These are phyloP conservation scores for Rubroshorea leprosula DNA, from an alignment of 345 rosid genomes.

Conservation along the genomic window DNA sequence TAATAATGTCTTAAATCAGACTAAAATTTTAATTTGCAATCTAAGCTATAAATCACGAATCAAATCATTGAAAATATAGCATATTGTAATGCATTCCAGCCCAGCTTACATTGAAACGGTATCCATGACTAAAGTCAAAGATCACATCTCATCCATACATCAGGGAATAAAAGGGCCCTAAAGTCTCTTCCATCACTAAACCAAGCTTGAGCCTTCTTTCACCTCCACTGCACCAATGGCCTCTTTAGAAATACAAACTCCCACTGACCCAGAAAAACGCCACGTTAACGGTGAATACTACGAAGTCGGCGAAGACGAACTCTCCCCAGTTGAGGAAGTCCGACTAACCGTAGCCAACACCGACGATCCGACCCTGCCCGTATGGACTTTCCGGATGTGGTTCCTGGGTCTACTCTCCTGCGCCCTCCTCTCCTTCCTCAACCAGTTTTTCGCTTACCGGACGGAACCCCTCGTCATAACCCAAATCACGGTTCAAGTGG, in stretches of 20 bases:
- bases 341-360: conserved; percentile 24
- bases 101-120: too few species aligned
- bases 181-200: too few species aligned
- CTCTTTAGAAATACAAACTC: conserved; percentile 22
- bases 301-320: conserved; percentile 12
- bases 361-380: conserved; percentile 22
- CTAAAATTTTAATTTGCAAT: too few species aligned
- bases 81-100: too few species aligned
- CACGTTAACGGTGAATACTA: background rate
- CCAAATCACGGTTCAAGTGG: conserved; percentile 28
- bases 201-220: too few species aligned
- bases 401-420: conserved; percentile 24
- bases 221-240: conserved; percentile 22
- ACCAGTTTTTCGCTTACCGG: conserved; percentile 25
- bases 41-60: too few species aligned
- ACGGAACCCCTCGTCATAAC: conserved; percentile 26
- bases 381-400: conserved; percentile 37
- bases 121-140: too few species aligned
- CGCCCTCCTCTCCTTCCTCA: conserved; percentile 22
- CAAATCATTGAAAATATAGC: too few species aligned
- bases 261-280: conserved; percentile 22
- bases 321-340: conserved; percentile 24
- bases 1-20: too few species aligned
- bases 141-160: too few species aligned
- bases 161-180: too few species aligned